Base-by-base conservation (phyloP, 2,329 filamentous ascomycete species). In the Fusarium hainanense region DNA sequence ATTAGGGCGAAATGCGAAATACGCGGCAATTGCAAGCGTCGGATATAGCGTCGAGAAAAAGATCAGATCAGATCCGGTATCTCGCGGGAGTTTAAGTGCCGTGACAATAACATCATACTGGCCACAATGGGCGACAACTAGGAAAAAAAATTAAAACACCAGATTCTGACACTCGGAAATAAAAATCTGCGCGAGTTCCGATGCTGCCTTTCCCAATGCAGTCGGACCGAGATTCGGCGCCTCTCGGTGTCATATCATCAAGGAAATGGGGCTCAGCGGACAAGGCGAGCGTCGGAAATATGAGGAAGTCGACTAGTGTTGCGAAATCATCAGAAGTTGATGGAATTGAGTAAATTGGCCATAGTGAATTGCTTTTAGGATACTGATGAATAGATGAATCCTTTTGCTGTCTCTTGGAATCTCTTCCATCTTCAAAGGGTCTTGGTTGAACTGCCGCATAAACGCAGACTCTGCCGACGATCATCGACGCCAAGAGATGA, bases 401-500 rank as follows among this genome's bases (percentile, higher is more conserved):
- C 2, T 7, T 49, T 30, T n/a, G 4, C 7, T 32, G 5, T 30
- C 12, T 34, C 16, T 27, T 21, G 20, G 1, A 12, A 55, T 57
- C 18, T 23, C 6, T 14, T 18, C 18, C 11, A 48, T 25, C 28
- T n/a, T 16, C 4, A 12, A 25, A 54, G 8, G 16, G 11, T 48
- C 46, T 34, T 48, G n/a, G 3, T 50, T 48, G 27, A 43, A 32
- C 25, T 43, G 47, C 42, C 46, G 61, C 42, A 41, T 10, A 10
- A 20, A 41, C 21, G 47, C 61, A 63, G 27, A 34, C 43, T 54
- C 55, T 54, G 20, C 66, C 52, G 58, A 54, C 34, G 63, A 70
- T 70, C 63, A 49, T 50, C 46, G 32, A 40, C 62, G 54, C 67
- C 66, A 70, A 70, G 67, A 70, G 57, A 70, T 56, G n/a, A 16